Conservation (phyloP, 2,329 filamentous ascomycete species). For the Pyricularia pennisetigena region DNA sequence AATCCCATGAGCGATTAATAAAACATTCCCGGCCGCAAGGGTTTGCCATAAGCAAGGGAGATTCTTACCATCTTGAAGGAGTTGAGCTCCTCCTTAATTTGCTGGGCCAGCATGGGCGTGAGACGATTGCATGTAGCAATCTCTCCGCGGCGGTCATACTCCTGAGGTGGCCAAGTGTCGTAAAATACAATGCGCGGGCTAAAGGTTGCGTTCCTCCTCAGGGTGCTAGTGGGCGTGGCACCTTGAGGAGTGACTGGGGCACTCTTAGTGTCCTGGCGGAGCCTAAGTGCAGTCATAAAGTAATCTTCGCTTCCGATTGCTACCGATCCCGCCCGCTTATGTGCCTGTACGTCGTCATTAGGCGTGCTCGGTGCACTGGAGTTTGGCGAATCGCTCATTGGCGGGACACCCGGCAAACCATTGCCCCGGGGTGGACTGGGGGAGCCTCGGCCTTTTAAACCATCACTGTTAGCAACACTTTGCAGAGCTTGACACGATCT, state of each 20-base stretch:
- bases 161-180: constrained; percentile 90
- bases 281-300: constrained; percentile 67
- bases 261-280: constrained; percentile 69
- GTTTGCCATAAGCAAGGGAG: neutral
- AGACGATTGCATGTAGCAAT: constrained; percentile 96
- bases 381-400: constrained; percentile 65
- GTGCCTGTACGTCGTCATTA: constrained; percentile 61
- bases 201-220: constrained; percentile 61
- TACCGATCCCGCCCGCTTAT: constrained; percentile 59
- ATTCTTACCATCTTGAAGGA: constrained; percentile 92
- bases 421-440: constrained; percentile 55
- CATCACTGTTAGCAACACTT: constrained; percentile 8
- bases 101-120: constrained; percentile 93
- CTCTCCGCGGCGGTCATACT: constrained; percentile 93
- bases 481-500: neutral
- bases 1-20: constrained; percentile 5
- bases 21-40: constrained; percentile 7
- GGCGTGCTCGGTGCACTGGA: constrained; percentile 86
- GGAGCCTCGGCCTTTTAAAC: constrained; percentile 48
- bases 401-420: constrained; percentile 50
- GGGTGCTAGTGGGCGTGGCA: constrained; percentile 26
- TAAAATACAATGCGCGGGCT: constrained; percentile 91
- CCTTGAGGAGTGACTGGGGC: constrained; percentile 64
- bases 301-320: constrained; percentile 80
- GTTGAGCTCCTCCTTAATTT: constrained; percentile 99